Evolutionary conservation across 345 rosid genomes (phyloP), one percentile per base, ranked within the genome.

Genomic region (Cardamine resedifolia): DNA sequence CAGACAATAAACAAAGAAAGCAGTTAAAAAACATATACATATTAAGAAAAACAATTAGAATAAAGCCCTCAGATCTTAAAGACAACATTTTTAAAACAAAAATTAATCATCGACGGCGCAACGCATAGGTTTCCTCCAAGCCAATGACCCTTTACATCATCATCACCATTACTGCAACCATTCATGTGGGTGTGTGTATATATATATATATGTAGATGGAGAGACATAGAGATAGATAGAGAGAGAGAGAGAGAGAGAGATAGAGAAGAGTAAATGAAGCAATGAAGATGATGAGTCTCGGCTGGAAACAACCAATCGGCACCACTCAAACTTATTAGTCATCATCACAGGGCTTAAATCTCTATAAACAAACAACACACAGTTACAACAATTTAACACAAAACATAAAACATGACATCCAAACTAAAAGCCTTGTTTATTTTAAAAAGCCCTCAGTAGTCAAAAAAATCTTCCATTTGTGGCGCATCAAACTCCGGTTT

Each of bases 291-390:
- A 74, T 11, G 53, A 60, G 57, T 23, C 41, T 55, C 33, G 3
- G 68, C 55, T 41, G 45, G 43, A 64, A 64, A 18, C 1, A 74
- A 66, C 47, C 33, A 65, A 62, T 44, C 45, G 56, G 56, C 65
- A 58, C 71, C 21, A 72, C 70, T 61, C 41, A 2, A 39, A 26
- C 6, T 9, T 10, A 8, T 11, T 14, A 43, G 31, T n/a, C 30
- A 69, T 50, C 77, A 78, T 74, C 79, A 81, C 60, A 38, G 79
- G 66, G 75, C 72, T 27, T 19, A 9, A 5, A 11, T 21, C 50
- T 3, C 15, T 8, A 8, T 2, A 16, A 3, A 21, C 10, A 7
- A 18, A 59, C 16, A 51, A 12, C 23, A 9, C 0, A 18, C 19
- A 21, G 15, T 19, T 28, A 39, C 0, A 16, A 11, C 3, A 19